Percentiles rank a stretch among this genome's conserved stretches.
These are phyloP conservation scores for Kwoniella shivajii DNA, from an alignment of 1,284 basidiomycete species.

Conservation along the genomic window DNA sequence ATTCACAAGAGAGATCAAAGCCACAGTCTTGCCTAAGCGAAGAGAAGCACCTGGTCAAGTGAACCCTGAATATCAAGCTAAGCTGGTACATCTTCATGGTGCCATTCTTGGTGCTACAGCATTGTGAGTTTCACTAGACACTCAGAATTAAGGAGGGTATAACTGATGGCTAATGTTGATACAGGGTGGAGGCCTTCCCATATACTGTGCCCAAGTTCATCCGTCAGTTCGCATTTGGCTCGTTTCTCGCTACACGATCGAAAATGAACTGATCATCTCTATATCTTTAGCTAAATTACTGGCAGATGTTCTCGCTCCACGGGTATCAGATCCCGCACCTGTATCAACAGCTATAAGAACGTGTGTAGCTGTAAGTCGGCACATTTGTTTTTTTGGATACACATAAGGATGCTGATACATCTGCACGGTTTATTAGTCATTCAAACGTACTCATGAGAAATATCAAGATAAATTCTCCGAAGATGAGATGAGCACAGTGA, in stretches of 20 bases:
- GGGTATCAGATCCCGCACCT: slow-evolving; percentile 87
- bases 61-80: slow-evolving; percentile 68
- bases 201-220: slow-evolving; percentile 67
- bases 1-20: slow-evolving; percentile 68
- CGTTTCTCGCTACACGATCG: neutral
- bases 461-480: slow-evolving; percentile 88
- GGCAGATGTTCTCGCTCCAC: slow-evolving; percentile 55
- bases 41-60: slow-evolving; percentile 59
- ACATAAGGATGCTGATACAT: slow-evolving; percentile 58
- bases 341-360: slow-evolving; percentile 87
- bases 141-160: neutral
- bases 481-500: slow-evolving; percentile 82
- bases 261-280: neutral
- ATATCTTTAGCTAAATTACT: slow-evolving; percentile 37
- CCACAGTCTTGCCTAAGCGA: slow-evolving; percentile 70
- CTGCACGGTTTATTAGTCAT: slow-evolving; percentile 39
- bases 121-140: slow-evolving; percentile 38
- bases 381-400: neutral
- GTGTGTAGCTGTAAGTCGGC: slow-evolving; percentile 65
- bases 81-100: slow-evolving; percentile 77
- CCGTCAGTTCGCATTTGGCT: slow-evolving; percentile 71
- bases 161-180: neutral
- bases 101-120: slow-evolving; percentile 77
- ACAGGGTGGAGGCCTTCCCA: slow-evolving; percentile 60
- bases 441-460: slow-evolving; percentile 54